Conservation (phyloP, 495 filamentous ascomycete genomes). For the Staphylotrichum longicolle region DNA sequence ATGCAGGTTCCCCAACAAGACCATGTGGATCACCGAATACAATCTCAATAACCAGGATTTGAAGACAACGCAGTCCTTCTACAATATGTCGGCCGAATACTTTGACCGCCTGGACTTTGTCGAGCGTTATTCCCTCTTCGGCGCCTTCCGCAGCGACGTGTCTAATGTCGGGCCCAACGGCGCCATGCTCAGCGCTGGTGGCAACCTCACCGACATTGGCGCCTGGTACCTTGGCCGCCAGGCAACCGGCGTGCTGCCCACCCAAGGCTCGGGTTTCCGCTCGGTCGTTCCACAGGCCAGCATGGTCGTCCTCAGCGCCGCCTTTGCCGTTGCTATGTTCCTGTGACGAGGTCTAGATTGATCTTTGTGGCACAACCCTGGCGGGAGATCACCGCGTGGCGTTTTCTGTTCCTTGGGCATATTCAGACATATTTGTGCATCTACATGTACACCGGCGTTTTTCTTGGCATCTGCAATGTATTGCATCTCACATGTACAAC, state of each 20-base stretch:
- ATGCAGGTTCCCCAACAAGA: conserved; percentile 54
- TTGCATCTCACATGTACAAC: neutral
- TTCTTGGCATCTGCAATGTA: neutral
- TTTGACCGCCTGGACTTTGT: conserved; percentile 62
- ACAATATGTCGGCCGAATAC: conserved; percentile 60
- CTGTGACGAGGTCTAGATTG: neutral
- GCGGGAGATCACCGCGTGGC: neutral
- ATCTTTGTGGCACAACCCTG: neutral
- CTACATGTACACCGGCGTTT: neutral
- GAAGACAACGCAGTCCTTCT: conserved; percentile 58
- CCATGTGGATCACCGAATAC: conserved; percentile 74
- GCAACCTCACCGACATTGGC: conserved; percentile 69
- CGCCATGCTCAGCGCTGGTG: conserved; percentile 61
- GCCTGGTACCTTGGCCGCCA: conserved; percentile 64
- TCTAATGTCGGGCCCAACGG: conserved; percentile 68
- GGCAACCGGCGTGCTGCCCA: conserved; percentile 44
- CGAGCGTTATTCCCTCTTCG: conserved; percentile 69
- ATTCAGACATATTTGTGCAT: neutral
- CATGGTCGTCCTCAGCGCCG: neutral
- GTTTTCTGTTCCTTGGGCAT: neutral
- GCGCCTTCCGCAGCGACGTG: conserved; percentile 62
- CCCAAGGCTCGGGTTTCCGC: conserved; percentile 3
- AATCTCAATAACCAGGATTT: conserved; percentile 53
- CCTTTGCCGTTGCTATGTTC: neutral
- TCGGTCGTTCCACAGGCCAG: neutral